phyloP scores from a whole-genome alignment of 352 stramenopile species.

The Globisporangium viniferum region DNA sequence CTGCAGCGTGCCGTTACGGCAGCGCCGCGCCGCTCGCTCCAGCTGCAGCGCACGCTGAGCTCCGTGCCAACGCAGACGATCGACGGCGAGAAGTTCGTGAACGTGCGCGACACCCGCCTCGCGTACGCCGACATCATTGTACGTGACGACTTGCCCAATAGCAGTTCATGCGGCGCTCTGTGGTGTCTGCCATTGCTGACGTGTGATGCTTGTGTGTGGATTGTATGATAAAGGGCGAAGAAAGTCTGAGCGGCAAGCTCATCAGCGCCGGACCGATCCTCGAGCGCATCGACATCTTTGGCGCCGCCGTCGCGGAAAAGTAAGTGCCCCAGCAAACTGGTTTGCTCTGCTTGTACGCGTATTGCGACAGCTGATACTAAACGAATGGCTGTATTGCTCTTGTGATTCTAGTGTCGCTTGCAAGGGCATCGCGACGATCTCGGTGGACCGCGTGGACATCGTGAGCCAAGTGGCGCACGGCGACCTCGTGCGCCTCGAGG shows the following conservation, averaged over 20 bases:
- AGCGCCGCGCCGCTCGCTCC: neutral
- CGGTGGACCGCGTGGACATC: constrained; percentile 64
- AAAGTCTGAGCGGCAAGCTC: constrained; percentile 46
- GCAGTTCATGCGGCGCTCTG: neutral
- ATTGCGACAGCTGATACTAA: neutral
- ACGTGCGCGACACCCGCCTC: constrained; percentile 47
- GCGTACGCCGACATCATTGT: constrained; percentile 67
- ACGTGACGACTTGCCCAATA: constrained; percentile 6
- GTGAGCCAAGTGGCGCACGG: constrained; percentile 61
- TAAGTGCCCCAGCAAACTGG: constrained; percentile 13
- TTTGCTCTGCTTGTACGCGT: no score
- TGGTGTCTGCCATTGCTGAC: neutral
- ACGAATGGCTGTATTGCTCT: neutral
- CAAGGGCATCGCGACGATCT: constrained; percentile 63
- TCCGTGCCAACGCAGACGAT: constrained; percentile 28
- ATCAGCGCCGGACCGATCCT: constrained; percentile 50
- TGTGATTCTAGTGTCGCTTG: constrained; percentile 35
- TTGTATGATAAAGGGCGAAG: constrained; percentile 32
- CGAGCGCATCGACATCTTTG: constrained; percentile 61
- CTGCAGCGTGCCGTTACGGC: neutral
- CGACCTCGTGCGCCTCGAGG: constrained; percentile 61
- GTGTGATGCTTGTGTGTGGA: neutral
- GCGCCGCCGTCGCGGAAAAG: constrained; percentile 61
- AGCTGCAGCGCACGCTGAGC: constrained; percentile 14
- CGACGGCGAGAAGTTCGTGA: constrained; percentile 34